Conservation (phyloP, 2,329 filamentous ascomycete species). For the Penicillium frequentans region DNA sequence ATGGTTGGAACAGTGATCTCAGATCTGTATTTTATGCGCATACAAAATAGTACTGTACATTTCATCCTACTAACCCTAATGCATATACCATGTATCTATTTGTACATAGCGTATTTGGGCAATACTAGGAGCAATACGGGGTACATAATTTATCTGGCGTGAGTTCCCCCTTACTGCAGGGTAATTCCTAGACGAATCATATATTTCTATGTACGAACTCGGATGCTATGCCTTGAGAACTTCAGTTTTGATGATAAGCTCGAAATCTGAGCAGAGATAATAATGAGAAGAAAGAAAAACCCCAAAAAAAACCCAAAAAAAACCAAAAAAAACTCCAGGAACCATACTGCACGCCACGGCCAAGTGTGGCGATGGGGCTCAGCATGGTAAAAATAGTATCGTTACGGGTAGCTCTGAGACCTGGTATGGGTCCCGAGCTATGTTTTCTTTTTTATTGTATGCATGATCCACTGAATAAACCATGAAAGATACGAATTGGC, state of each 20-base stretch:
- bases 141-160: neutral
- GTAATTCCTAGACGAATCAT: neutral
- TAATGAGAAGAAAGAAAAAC: neutral
- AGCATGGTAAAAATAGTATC: slow-evolving; percentile 5
- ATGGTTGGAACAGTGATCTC: no score
- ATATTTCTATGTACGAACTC: neutral
- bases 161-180: neutral
- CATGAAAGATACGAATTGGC: no score
- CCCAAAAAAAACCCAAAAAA: neutral
- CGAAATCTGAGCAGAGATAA: neutral
- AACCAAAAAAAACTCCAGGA: neutral
- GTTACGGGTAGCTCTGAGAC: slow-evolving; percentile 2
- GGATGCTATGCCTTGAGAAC: no score
- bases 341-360: neutral
- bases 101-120: neutral
- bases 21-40: no score
- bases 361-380: slow-evolving; percentile 1
- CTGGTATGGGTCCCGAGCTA: slow-evolving; percentile 1
- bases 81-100: neutral
- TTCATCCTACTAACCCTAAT: no score
- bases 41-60: no score
- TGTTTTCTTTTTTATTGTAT: neutral
- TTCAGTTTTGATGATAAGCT: no score
- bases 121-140: neutral
- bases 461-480: neutral